Percentiles rank a stretch among this genome's conserved stretches.
These are phyloP conservation scores for Blastobotrys apis DNA, from an alignment of 1,139 yeast genomes.

Conservation along the genomic window DNA sequence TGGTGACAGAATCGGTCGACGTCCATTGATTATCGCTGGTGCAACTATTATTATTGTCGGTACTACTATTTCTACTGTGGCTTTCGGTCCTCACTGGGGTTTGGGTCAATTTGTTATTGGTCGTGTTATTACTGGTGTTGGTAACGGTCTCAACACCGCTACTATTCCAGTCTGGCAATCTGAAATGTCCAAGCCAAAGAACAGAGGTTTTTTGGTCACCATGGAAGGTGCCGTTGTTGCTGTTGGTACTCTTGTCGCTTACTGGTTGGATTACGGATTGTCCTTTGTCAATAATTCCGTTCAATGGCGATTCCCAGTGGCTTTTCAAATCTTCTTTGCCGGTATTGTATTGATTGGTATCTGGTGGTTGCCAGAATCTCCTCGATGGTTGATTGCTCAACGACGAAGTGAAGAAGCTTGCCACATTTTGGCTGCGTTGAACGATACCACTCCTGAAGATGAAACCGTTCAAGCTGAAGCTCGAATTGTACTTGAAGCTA, in stretches of 20 bases:
- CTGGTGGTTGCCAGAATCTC: constrained; percentile 44
- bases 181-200: constrained; percentile 68
- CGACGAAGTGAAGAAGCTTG: constrained; percentile 38
- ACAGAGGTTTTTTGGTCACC: constrained; percentile 69
- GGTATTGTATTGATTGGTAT: constrained; percentile 21
- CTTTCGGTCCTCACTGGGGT: constrained; percentile 58
- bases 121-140: constrained; percentile 70
- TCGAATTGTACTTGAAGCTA: constrained; percentile 24
- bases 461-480: constrained; percentile 19
- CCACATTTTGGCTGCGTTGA: constrained; percentile 43
- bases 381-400: constrained; percentile 49
- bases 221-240: constrained; percentile 72
- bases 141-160: constrained; percentile 76
- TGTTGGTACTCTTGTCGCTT: constrained; percentile 67
- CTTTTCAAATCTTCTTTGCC: constrained; percentile 35
- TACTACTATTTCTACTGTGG: constrained; percentile 55
- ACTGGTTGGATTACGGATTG: constrained; percentile 64
- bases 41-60: constrained; percentile 52
- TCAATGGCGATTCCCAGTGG: constrained; percentile 46
- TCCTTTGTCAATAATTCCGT: constrained; percentile 43
- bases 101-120: constrained; percentile 74
- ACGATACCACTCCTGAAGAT: constrained; percentile 17
- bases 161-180: constrained; percentile 87
- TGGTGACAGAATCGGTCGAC: constrained; percentile 35
- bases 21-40: constrained; percentile 47